phyloP scores from a whole-genome alignment of 805 yeast species.

The Nakazawaea peltata region DNA sequence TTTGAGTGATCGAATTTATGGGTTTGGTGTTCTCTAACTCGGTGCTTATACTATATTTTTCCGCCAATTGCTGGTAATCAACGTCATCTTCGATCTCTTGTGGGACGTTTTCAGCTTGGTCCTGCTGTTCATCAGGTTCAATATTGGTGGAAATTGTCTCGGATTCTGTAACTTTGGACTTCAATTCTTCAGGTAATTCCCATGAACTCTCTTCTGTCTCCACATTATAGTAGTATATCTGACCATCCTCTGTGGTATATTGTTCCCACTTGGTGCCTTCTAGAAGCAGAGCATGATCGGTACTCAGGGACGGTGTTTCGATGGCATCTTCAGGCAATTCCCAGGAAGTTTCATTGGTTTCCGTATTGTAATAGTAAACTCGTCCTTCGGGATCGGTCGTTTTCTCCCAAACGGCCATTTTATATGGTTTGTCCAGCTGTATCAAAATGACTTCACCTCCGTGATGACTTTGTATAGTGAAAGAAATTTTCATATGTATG shows the following conservation, averaged over 20 bases:
- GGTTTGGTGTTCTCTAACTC: too few species aligned
- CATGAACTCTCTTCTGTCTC: conserved; percentile 65
- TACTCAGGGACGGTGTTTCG: conserved; percentile 3
- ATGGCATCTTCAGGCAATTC: conserved; percentile 56
- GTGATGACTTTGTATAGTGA: too few species aligned
- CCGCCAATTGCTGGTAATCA: conserved; percentile 4
- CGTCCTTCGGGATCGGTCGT: conserved; percentile 58
- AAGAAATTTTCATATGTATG: too few species aligned
- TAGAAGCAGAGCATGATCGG: conserved; percentile 32
- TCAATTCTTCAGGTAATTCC: conserved; percentile 60
- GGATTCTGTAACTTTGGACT: conserved; percentile 6
- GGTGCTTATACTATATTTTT: too few species aligned
- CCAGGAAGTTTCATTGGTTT: conserved; percentile 71
- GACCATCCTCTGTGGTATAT: conserved; percentile 42
- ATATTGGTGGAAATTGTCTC: background rate
- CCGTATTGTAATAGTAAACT: conserved; percentile 60
- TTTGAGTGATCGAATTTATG: conserved; percentile 1
- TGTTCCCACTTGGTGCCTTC: conserved; percentile 46
- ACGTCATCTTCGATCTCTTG: background rate
- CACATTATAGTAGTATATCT: conserved; percentile 56
- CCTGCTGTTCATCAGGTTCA: conserved; percentile 7
- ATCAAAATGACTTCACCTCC: too few species aligned
- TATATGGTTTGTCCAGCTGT: too few species aligned
- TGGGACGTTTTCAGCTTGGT: background rate
- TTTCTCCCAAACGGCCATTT: conserved; percentile 49